These are phyloP conservation scores for Colletotrichum plurivorum DNA, from an alignment of 2,329 filamentous ascomycete species.

Conservation along the genomic window DNA sequence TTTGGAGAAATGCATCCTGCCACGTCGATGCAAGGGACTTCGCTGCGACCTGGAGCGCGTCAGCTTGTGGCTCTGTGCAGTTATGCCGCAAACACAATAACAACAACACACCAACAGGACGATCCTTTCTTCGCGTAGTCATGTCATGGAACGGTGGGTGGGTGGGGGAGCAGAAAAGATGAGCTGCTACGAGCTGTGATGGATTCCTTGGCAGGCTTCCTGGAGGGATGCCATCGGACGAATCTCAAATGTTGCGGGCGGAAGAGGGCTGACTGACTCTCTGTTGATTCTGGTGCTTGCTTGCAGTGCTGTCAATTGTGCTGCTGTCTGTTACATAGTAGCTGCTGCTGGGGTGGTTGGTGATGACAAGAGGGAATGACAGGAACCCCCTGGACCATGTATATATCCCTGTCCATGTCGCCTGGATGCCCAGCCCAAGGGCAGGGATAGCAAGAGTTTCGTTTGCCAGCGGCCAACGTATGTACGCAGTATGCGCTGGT, in stretches of 20 bases:
- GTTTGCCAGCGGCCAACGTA: slow-evolving; percentile 14
- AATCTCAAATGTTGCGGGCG: slow-evolving; percentile 23
- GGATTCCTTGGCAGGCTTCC: slow-evolving; percentile 11
- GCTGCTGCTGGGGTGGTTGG: slow-evolving; percentile 2
- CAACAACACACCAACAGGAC: slow-evolving; percentile 13
- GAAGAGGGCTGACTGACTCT: slow-evolving; percentile 15
- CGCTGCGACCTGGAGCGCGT: slow-evolving; percentile 26
- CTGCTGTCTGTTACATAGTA: slow-evolving; percentile 4
- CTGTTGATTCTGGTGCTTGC: slow-evolving; percentile 1
- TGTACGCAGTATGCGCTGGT: not conserved
- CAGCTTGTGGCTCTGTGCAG: slow-evolving; percentile 6
- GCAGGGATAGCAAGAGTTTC: slow-evolving; percentile 32
- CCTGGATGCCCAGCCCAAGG: slow-evolving; percentile 16
- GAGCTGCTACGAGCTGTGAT: slow-evolving; percentile 7
- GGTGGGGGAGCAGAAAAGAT: slow-evolving; percentile 1
- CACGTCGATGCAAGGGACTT: slow-evolving; percentile 37
- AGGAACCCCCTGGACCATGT: slow-evolving; percentile 33
- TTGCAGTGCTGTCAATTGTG: not conserved
- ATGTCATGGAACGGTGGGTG: slow-evolving; percentile 9
- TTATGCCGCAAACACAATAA: slow-evolving; percentile 14
- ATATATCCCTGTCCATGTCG: slow-evolving; percentile 24
- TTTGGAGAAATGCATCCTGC: slow-evolving; percentile 36
- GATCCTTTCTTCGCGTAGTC: slow-evolving; percentile 8
- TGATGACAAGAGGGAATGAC: slow-evolving; percentile 31
- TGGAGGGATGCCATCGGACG: slow-evolving; percentile 25